A percentile compares a stretch with the other conserved stretches of the same genome.
Evolutionary conservation across 441 rosid genomes (phyloP).

Genomic region (Erysimum cheiri): DNA sequence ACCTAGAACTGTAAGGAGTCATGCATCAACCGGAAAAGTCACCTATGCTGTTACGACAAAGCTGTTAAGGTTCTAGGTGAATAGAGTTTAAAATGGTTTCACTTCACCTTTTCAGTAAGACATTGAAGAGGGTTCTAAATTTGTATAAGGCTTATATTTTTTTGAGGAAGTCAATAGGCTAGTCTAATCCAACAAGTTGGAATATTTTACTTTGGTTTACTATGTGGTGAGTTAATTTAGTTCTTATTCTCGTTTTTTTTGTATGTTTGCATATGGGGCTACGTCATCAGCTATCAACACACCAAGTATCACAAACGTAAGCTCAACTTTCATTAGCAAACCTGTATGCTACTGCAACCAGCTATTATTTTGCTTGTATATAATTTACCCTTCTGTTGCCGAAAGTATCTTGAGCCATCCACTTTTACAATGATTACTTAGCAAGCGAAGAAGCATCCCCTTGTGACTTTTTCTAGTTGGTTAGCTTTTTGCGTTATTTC

Average conservation of each 20-base stretch:
- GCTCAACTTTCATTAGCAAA: constrained; percentile 41
- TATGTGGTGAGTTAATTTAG: constrained; percentile 21
- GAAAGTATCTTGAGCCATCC: constrained; percentile 17
- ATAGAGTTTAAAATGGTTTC: constrained; percentile 29
- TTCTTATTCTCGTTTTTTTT: constrained; percentile 50
- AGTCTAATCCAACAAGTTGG: constrained; percentile 22
- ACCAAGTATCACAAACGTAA: constrained; percentile 98
- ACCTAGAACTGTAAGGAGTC: neutral
- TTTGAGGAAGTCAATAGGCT: constrained; percentile 11
- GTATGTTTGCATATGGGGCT: constrained; percentile 57
- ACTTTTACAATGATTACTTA: constrained; percentile 4
- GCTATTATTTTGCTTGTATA: constrained; percentile 20
- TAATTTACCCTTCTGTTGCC: constrained; percentile 21
- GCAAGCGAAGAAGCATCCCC: neutral
- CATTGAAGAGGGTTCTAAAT: neutral
- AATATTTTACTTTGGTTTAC: constrained; percentile 9
- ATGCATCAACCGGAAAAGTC: neutral
- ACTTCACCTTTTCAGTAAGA: constrained; percentile 6
- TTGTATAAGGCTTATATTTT: neutral
- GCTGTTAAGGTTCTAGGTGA: constrained; percentile 22
- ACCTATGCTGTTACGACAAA: neutral
- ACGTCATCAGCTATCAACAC: constrained; percentile 87
- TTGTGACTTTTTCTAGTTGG: constrained; percentile 4
- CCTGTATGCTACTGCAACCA: constrained; percentile 17
- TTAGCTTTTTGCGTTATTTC: neutral